These are phyloP conservation scores for Boletellus sp. DNA, from an alignment of 768 basidiomycete species.

Conservation along the genomic window DNA sequence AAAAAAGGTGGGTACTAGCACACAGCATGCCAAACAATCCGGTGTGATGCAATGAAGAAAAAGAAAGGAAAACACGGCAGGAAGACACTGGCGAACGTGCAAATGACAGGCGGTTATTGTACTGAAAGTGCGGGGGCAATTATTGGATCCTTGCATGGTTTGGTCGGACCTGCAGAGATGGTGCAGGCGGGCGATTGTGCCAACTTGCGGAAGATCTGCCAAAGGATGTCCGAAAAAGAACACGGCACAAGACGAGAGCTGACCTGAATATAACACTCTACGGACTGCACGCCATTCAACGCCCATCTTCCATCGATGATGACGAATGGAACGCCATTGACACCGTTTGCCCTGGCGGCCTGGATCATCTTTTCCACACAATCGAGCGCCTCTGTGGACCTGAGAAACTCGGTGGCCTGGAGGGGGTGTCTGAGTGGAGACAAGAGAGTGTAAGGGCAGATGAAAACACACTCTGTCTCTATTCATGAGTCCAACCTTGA, in stretches of 20 bases:
- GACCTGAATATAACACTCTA: constrained; percentile 39
- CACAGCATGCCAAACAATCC: constrained; percentile 15
- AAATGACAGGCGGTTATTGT: constrained; percentile 17
- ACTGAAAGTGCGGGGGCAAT: constrained; percentile 16
- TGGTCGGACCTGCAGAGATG: not conserved
- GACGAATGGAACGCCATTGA: constrained; percentile 51
- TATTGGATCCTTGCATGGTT: constrained; percentile 22
- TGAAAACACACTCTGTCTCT: constrained; percentile 32
- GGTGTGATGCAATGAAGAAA: constrained; percentile 3
- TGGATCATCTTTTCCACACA: constrained; percentile 41
- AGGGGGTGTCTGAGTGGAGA: not conserved
- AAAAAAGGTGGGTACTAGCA: constrained; percentile 8
- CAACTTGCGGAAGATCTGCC: constrained; percentile 32
- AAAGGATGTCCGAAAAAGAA: not conserved
- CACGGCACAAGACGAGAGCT: constrained; percentile 1
- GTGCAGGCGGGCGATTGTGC: constrained; percentile 17
- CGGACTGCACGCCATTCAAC: constrained; percentile 41
- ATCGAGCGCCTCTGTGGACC: constrained; percentile 36
- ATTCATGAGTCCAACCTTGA: constrained; percentile 39
- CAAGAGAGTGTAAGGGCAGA: not conserved
- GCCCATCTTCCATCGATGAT: constrained; percentile 46
- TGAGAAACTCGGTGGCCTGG: constrained; percentile 41
- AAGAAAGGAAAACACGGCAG: not conserved
- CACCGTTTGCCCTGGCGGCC: constrained; percentile 40
- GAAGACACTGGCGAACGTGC: not conserved